Evolutionary conservation across 1,284 basidiomycete species (phyloP), one percentile per base, ranked within the genome.

Genomic region (Ceratobasidium sp.): DNA sequence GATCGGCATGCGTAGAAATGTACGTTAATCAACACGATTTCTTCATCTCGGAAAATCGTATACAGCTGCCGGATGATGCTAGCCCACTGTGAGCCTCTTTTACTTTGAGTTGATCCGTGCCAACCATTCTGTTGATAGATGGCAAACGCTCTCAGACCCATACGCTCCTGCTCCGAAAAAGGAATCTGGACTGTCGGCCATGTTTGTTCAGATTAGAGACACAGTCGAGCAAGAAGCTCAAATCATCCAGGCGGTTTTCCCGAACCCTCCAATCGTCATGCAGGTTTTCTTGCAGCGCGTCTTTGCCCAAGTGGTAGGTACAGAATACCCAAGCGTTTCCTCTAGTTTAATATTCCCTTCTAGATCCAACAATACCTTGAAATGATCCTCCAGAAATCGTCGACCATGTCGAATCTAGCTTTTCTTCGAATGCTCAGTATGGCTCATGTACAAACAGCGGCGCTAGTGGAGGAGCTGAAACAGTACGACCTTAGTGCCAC

Each of bases 11-110:
- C 80, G 94, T 99, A 5, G 96, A 98, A 82, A 95, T 99, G 37
- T 99, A 99, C 80, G 98, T 99, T 76, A 99, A 99, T 80, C 98
- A 99, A 82, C 98, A 99, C 80, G 98, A 99, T 81, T 98, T 98
- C 85, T 98, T 98, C 85, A 98, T 98, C 81, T 85, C 84, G n/a
- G 85, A 85, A 76, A 97, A 98, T 80, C 89, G 92, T 73, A 88
- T 91, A 53, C 87, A 88, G 53, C 91, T 90, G 75, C 85, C 84
- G 49, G 86, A 85, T 77, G 87, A 88, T 64, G 88, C 89, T 76
- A 84, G 85, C 34, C 79, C 87, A 37, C 80, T 96, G 92, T 94
- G 79, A 74, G 89, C 83, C 29, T 76, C 27, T 62, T 62, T 46
- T 74, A 31, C 74, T 62, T 22, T 59, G 54, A 24, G 51, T 6